phyloP scores from a whole-genome alignment of 805 yeast genomes.

The Scheffersomyces spartinae region DNA sequence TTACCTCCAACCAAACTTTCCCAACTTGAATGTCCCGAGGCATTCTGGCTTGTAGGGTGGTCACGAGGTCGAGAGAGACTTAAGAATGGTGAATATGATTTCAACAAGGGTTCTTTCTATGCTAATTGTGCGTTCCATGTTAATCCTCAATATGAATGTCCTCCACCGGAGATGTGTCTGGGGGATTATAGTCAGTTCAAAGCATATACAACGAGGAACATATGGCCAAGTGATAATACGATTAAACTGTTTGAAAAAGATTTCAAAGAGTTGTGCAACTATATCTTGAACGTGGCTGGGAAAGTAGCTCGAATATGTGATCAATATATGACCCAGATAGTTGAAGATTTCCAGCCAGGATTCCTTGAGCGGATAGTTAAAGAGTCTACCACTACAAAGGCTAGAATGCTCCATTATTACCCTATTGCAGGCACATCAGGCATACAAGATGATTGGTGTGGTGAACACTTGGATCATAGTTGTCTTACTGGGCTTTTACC shows the following conservation, averaged over 20 bases:
- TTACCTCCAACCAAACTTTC: conserved; percentile 22
- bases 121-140: conserved; percentile 46
- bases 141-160: conserved; percentile 34
- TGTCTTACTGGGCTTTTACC: conserved; percentile 50
- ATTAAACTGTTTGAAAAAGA: conserved; percentile 23
- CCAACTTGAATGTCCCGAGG: conserved; percentile 35
- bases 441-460: conserved; percentile 48
- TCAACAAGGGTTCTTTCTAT: conserved; percentile 45
- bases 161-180: conserved; percentile 19
- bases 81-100: conserved; percentile 33
- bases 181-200: conserved; percentile 21
- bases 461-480: conserved; percentile 50
- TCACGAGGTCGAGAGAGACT: conserved; percentile 45
- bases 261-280: conserved; percentile 25
- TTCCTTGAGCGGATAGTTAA: conserved; percentile 35
- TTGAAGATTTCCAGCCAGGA: conserved; percentile 16
- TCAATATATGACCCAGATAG: conserved; percentile 18
- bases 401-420: conserved; percentile 44
- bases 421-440: conserved; percentile 13
- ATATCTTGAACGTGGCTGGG: conserved; percentile 38
- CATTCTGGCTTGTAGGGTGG: conserved; percentile 50
- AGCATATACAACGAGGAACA: conserved; percentile 37
- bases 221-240: conserved; percentile 35
- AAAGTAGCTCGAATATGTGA: conserved; percentile 47
- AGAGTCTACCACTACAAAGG: conserved; percentile 43